Percentiles rank a stretch among this genome's conserved stretches.
phyloP scores from a whole-genome alignment of 805 yeast species.

The Teunomyces tritomae region DNA sequence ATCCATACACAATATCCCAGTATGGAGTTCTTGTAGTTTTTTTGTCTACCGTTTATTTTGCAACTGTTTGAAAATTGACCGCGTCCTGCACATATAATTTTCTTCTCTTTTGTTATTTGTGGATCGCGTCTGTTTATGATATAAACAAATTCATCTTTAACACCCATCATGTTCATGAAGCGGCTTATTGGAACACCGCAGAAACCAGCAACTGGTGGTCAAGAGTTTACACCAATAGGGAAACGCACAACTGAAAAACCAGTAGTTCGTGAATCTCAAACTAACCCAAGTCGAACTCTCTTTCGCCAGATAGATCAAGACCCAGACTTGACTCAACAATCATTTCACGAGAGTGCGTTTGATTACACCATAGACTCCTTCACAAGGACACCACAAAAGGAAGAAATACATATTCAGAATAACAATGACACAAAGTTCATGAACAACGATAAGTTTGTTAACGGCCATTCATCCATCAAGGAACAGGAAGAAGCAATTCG shows the following conservation, averaged over 20 bases:
- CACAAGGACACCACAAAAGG: background rate
- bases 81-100: background rate
- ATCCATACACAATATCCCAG: too few species aligned
- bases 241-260: slow-evolving; percentile 7
- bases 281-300: slow-evolving; percentile 7
- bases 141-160: slow-evolving; percentile 1
- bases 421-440: slow-evolving; percentile 4
- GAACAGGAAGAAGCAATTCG: slow-evolving; percentile 19
- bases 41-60: background rate
- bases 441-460: slow-evolving; percentile 3
- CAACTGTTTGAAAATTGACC: background rate
- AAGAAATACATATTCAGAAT: background rate
- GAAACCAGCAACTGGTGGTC: slow-evolving; percentile 6
- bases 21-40: background rate
- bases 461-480: slow-evolving; percentile 19
- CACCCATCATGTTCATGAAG: slow-evolving; percentile 5
- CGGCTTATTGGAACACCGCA: slow-evolving; percentile 19
- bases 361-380: slow-evolving; percentile 5
- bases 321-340: slow-evolving; percentile 7
- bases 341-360: slow-evolving; percentile 7
- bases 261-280: slow-evolving; percentile 1
- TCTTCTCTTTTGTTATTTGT: background rate
- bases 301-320: slow-evolving; percentile 10
- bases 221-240: slow-evolving; percentile 27
- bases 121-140: slow-evolving; percentile 2